Evolutionary conservation across 1,284 basidiomycete species (phyloP), one percentile per base, ranked within the genome.

Genomic region (Tilletiaria anomala): DNA sequence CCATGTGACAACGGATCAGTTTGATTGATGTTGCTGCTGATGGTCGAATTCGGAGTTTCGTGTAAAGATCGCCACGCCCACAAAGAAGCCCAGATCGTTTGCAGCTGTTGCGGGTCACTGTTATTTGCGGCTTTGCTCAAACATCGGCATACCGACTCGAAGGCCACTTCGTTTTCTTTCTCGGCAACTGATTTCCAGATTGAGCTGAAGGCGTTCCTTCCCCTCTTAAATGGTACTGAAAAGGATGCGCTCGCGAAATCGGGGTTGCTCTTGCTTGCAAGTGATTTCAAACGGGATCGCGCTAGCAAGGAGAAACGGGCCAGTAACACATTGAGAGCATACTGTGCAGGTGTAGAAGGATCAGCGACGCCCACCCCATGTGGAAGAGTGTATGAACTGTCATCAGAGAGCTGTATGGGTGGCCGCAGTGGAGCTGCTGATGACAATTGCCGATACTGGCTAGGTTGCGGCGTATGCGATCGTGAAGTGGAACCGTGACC

Each of bases 301-400:
- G 38, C 38, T 3, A 39, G 12, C 17, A n/a, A 17, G 19, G 29
- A 32, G 38, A 39, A 39, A 11, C 19, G 15, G 38, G 26, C 29
- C 29, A 39, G 23, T 19, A 39, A 20, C 22, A 32, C 31, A 20
- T 39, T 39, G 38, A 39, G 38, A 8, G 38, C 38, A 20, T 39
- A 39, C 17, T 39, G 23, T 10, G 31, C 31, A 15, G 38, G 38
- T 15, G 38, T 32, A n/a, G 31, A 31, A 3, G 38, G 29, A 31
- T 39, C 38, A 4, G 38, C 17, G 16, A 39, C n/a, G 12, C 38
- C 38, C 5, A 14, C 15, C 18, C 22, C 6, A 6, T 16, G 6
- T 6, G 16, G 11, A 33, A 33, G 6, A 6, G 10, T 29, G 26
- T 29, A 8, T 29, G 10, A n/a, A 8, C 26, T n/a, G 26, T 12